Percentiles rank a stretch among this genome's conserved stretches.
phyloP scores from a whole-genome alignment of 768 basidiomycete species.

The Leccinum rimulosum region DNA sequence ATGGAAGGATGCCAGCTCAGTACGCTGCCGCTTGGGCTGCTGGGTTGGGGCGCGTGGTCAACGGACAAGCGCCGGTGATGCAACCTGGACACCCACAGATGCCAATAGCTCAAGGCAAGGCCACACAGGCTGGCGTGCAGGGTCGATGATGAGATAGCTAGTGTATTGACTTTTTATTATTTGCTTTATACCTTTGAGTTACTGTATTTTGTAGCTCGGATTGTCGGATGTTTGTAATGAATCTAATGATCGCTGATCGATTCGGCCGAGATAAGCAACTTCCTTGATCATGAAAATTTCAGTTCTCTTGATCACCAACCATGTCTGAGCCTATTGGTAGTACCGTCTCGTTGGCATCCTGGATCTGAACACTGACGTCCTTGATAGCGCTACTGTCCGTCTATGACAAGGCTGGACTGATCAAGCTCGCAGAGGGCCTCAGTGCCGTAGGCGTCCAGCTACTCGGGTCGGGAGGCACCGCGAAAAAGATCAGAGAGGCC shows the following conservation, averaged over 20 bases:
- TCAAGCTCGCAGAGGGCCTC: conserved; percentile 88
- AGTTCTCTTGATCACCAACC: conserved; percentile 8
- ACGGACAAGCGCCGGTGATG: conserved; percentile 28
- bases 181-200: conserved; percentile 11
- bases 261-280: conserved; percentile 14
- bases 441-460: conserved; percentile 78
- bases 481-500: conserved; percentile 94
- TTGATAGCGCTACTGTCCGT: conserved; percentile 83
- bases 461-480: conserved; percentile 94
- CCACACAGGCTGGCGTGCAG: conserved; percentile 31
- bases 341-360: not conserved
- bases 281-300: conserved; percentile 1
- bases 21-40: conserved; percentile 27
- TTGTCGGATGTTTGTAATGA: conserved; percentile 3
- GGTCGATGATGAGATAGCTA: conserved; percentile 33
- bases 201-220: conserved; percentile 9
- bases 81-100: conserved; percentile 31
- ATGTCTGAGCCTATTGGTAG: conserved; percentile 32
- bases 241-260: conserved; percentile 12
- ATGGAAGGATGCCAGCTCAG: conserved; percentile 18
- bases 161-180: conserved; percentile 6
- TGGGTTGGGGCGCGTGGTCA: conserved; percentile 19
- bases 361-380: conserved; percentile 3
- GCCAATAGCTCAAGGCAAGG: conserved; percentile 32
- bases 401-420: conserved; percentile 89